Evolutionary conservation across 352 stramenopile genomes (phyloP), one percentile per base, ranked within the genome.

Genomic region (Synura sp.): DNA sequence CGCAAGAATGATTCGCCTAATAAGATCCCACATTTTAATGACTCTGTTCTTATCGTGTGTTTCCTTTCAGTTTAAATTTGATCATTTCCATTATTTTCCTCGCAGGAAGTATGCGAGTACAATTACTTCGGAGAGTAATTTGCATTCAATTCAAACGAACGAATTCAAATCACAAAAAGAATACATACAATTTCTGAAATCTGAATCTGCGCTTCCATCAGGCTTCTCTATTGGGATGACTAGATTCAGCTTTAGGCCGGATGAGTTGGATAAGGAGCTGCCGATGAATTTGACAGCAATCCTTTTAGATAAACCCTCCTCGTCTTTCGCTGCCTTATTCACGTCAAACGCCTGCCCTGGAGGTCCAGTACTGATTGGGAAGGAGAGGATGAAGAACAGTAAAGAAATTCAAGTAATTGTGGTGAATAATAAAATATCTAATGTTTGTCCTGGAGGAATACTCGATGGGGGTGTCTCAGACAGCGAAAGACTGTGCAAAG

Each of bases 361-460:
- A 4, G 90, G 90, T 36, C 92, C 92, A 0, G 88, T 97, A 34
- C 73, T 92, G 34, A 87, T 98, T 36, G 94, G 94, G 33, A 90
- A 93, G 78, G 85, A 91, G 80, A 90, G 93, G 32, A 84, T 98
- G n/a, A 79, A 85, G 38, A 81, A 59, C 32, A 89, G 94, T 33
- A 82, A 89, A 36, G 91, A 88, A 49, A 84, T 99, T 49, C 92
- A 95, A 81, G 94, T 92, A 12, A 90, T 99, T 81, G 88, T 98
- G 32, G 91, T 98, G 44, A 99, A 99, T 85, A 99, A 98, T 86
- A 99, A 99, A 86, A 96, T 99, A 77, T 98, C 94, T 32, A 99
- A 98, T 83, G 95, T 99, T 19, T 98, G 94, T 77, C 92, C 94
- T 25, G 93, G 90, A 77, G 88, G 89, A n/a, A 91, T 93, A 38